Percentiles rank a stretch among this genome's conserved stretches.
phyloP scores from a whole-genome alignment of 148 eudicot genomes.

The Diospyros kaki region DNA sequence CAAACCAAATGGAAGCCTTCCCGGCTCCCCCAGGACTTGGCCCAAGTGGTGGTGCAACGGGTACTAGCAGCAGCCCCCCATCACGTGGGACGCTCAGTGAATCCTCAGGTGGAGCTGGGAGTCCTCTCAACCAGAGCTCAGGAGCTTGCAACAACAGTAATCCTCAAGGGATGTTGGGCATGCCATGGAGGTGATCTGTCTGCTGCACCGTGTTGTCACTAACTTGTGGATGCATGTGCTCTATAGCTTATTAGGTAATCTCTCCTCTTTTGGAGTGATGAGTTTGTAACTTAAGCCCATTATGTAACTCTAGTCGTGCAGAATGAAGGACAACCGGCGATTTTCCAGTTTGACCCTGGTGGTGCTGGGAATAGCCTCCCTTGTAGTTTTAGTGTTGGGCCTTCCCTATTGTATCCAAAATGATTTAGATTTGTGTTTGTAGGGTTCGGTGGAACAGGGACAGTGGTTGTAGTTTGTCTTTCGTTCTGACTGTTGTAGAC shows the following conservation, averaged over 20 bases:
- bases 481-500: too few species aligned
- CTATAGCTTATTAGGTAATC: not conserved
- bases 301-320: slow-evolving; percentile 15
- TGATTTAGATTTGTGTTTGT: not conserved
- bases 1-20: slow-evolving; percentile 35
- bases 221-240: slow-evolving; percentile 1
- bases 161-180: slow-evolving; percentile 40
- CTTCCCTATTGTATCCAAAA: too few species aligned
- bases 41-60: slow-evolving; percentile 36
- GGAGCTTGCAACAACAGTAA: slow-evolving; percentile 43
- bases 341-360: not conserved
- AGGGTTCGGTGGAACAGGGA: not conserved
- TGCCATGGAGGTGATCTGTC: slow-evolving; percentile 70
- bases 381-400: too few species aligned
- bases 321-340: not conserved
- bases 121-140: slow-evolving; percentile 65
- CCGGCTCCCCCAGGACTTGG: slow-evolving; percentile 32
- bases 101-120: slow-evolving; percentile 71
- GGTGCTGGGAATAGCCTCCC: slow-evolving; percentile 4
- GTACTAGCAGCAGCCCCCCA: slow-evolving; percentile 62
- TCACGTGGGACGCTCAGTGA: slow-evolving; percentile 66
- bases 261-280: not conserved
- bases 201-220: not conserved
- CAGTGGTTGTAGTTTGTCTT: not conserved
- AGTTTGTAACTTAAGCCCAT: not conserved